phyloP scores from a whole-genome alignment of 805 yeast species.

The Kluyveromyces aestuarii region DNA sequence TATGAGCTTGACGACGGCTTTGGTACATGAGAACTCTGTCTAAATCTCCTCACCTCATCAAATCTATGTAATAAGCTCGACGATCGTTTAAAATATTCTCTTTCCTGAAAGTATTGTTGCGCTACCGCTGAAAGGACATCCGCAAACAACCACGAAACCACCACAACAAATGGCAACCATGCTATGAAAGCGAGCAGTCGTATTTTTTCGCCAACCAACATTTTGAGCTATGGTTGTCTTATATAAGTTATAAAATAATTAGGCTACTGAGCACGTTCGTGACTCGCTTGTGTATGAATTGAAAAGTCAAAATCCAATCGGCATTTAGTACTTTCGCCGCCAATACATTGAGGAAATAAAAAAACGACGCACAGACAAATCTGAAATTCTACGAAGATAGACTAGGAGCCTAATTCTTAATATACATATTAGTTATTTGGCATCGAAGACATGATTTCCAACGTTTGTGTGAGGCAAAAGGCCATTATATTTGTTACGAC shows the following conservation, averaged over 20 bases:
- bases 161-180: not conserved
- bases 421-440: too few relatives aligned
- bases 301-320: not conserved
- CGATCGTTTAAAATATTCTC: conserved; percentile 9
- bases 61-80: conserved; percentile 10
- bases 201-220: not conserved
- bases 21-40: conserved; percentile 5
- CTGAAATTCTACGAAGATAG: too few relatives aligned
- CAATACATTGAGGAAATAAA: too few relatives aligned
- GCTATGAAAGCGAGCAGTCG: not conserved
- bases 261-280: not conserved
- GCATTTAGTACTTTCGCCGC: not conserved
- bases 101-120: not conserved
- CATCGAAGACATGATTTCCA: too few relatives aligned
- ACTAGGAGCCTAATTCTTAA: too few relatives aligned
- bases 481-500: not conserved
- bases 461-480: too few relatives aligned
- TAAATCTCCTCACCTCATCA: conserved; percentile 8
- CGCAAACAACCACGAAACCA: not conserved
- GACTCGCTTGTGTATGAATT: not conserved
- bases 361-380: too few relatives aligned
- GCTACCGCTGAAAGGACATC: not conserved
- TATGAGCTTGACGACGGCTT: conserved; percentile 24
- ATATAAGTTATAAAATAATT: not conserved
- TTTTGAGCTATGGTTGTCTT: not conserved